These are phyloP conservation scores for Paramecium pentaurelia DNA, from an alignment of 73 alveolate genomes.

Conservation along the genomic window DNA sequence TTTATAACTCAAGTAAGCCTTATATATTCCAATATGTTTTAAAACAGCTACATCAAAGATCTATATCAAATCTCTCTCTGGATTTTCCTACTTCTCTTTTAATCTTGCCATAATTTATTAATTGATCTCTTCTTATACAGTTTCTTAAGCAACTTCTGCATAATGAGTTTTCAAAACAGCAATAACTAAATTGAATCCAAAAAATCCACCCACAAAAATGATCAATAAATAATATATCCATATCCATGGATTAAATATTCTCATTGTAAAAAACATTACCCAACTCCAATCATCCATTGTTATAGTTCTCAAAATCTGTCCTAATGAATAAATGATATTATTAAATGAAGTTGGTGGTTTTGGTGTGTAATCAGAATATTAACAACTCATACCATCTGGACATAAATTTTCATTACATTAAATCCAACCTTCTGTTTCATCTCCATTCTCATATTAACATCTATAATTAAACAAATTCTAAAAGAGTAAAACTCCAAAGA, in stretches of 20 bases:
- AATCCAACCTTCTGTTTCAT: neutral
- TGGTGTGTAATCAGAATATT: neutral
- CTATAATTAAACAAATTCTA: neutral
- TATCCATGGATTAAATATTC: neutral
- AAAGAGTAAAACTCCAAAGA: neutral
- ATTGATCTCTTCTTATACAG: neutral
- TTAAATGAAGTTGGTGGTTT: neutral
- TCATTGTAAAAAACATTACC: neutral
- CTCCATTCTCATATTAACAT: neutral
- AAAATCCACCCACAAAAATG: neutral
- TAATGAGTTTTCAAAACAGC: conserved; percentile 35
- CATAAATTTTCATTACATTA: neutral
- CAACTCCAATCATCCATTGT: conserved; percentile 18
- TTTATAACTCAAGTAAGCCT: neutral
- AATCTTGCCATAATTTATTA: neutral
- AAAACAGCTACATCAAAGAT: neutral
- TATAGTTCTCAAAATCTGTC: neutral
- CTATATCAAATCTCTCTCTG: neutral
- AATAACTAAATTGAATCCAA: conserved; percentile 15
- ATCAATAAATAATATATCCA: neutral
- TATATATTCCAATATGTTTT: neutral
- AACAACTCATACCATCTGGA: neutral
- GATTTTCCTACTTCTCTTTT: neutral
- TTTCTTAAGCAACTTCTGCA: neutral
- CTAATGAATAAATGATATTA: neutral